These are phyloP conservation scores for Apiospora rasikravindrae DNA, from an alignment of 2,329 filamentous ascomycete species.

Conservation along the genomic window DNA sequence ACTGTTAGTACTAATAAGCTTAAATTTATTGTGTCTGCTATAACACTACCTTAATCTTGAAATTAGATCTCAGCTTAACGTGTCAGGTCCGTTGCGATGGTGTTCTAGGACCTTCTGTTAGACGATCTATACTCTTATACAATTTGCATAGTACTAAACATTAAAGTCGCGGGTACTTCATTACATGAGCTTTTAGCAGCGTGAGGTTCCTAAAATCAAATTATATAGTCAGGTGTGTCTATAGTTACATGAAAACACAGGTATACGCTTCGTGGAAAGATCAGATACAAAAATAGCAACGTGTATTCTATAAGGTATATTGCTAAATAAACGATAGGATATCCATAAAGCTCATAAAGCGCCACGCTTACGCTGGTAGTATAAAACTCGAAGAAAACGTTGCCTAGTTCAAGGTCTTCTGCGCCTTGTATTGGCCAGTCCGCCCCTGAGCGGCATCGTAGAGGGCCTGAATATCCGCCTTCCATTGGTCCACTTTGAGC, in stretches of 20 bases:
- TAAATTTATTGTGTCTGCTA: no score
- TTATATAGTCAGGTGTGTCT: neutral
- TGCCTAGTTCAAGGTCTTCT: neutral
- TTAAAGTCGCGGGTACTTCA: neutral
- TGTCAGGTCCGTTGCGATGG: no score
- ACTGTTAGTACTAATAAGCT: no score
- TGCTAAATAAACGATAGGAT: neutral
- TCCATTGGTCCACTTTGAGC: conserved; percentile 63
- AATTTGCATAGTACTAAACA: no score
- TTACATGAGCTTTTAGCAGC: neutral
- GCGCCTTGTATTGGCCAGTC: neutral
- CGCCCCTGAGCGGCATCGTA: conserved; percentile 57
- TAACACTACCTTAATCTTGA: no score
- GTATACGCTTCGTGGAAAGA: neutral
- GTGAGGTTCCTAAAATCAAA: neutral
- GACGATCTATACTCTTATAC: no score
- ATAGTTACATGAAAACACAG: neutral
- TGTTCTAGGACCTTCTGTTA: no score
- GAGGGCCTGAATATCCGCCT: conserved; percentile 61
- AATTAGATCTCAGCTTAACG: no score
- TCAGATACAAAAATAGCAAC: neutral
- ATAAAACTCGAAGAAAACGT: neutral
- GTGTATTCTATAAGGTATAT: neutral
- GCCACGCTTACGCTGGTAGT: neutral
- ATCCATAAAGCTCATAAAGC: neutral